phyloP scores from a whole-genome alignment of 2,329 filamentous ascomycete genomes.

The Aspergillus awamori region DNA sequence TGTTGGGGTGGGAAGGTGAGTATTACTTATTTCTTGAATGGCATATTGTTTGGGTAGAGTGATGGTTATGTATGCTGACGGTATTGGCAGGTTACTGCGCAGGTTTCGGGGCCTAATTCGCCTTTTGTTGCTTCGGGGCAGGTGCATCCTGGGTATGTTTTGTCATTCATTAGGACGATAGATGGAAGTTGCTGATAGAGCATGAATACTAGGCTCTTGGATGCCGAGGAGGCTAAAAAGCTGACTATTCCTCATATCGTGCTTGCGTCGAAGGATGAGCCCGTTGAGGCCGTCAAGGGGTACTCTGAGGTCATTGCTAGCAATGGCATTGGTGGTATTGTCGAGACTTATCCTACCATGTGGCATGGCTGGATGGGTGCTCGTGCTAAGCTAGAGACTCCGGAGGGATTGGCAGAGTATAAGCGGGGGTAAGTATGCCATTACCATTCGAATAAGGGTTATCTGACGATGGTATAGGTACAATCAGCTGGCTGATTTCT shows the following conservation, averaged over 20 bases:
- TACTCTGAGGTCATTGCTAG: slow-evolving; percentile 56
- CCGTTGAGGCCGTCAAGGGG: slow-evolving; percentile 53
- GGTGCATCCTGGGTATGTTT: slow-evolving; percentile 39
- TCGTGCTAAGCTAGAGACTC: slow-evolving; percentile 59
- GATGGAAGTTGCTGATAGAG: slow-evolving; percentile 7
- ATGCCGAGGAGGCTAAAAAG: slow-evolving; percentile 61
- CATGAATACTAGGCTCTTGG: slow-evolving; percentile 36
- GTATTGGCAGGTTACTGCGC: slow-evolving; percentile 28
- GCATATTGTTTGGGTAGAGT: neutral
- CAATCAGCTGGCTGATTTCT: slow-evolving; percentile 28
- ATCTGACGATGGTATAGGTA: slow-evolving; percentile 14
- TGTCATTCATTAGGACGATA: neutral
- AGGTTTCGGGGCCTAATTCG: slow-evolving; percentile 54
- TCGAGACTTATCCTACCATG: slow-evolving; percentile 69
- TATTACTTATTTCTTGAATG: no score
- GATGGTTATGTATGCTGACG: neutral
- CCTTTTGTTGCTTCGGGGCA: slow-evolving; percentile 52
- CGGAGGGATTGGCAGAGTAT: slow-evolving; percentile 60
- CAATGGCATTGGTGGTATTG: slow-evolving; percentile 57
- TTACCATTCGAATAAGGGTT: neutral
- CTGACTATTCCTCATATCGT: slow-evolving; percentile 65
- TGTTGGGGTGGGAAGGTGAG: slow-evolving; percentile 75
- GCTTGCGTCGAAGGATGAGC: slow-evolving; percentile 69
- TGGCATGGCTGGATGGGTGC: slow-evolving; percentile 77
- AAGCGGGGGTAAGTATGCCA: slow-evolving; percentile 52